These are phyloP conservation scores for Solanum chacoense DNA, from an alignment of 305 asterid species.

Conservation along the genomic window DNA sequence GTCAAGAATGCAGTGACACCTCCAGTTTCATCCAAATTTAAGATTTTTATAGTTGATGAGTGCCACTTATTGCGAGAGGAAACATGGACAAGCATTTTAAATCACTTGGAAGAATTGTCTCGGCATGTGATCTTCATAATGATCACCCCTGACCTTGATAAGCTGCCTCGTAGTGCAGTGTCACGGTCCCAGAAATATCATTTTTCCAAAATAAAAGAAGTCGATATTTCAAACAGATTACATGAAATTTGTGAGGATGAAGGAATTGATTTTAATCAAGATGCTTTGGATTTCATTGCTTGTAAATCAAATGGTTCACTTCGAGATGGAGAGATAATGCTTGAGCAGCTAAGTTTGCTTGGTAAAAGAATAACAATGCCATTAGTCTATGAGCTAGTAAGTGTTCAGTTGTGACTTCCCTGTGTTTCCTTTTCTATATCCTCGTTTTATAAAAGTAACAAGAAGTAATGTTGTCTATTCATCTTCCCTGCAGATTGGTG, in stretches of 20 bases:
- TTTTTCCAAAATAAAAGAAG: conserved; percentile 50
- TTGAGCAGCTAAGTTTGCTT: conserved; percentile 73
- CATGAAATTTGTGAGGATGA: conserved; percentile 46
- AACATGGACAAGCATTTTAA: conserved; percentile 52
- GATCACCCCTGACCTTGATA: conserved; percentile 61
- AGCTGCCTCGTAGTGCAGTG: conserved; percentile 47
- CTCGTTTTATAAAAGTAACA: too few species aligned
- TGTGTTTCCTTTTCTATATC: not conserved
- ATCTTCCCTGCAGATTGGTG: conserved; percentile 50
- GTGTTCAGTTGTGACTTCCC: conserved; percentile 6
- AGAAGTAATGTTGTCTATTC: not conserved
- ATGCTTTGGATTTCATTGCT: conserved; percentile 58
- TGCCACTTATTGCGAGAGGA: conserved; percentile 65
- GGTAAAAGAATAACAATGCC: conserved; percentile 63
- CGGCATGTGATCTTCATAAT: conserved; percentile 44
- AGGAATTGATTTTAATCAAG: conserved; percentile 48
- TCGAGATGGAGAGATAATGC: conserved; percentile 79
- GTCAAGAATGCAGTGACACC: conserved; percentile 32
- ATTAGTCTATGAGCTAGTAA: conserved; percentile 61
- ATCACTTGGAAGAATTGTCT: conserved; percentile 39
- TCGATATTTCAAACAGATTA: conserved; percentile 30
- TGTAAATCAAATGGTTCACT: conserved; percentile 62
- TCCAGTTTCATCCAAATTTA: conserved; percentile 43
- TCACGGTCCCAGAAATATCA: conserved; percentile 43
- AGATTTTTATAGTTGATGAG: conserved; percentile 62